Base-by-base conservation (phyloP, 106 monocot genomes). In the Dioscorea dumetorum region DNA sequence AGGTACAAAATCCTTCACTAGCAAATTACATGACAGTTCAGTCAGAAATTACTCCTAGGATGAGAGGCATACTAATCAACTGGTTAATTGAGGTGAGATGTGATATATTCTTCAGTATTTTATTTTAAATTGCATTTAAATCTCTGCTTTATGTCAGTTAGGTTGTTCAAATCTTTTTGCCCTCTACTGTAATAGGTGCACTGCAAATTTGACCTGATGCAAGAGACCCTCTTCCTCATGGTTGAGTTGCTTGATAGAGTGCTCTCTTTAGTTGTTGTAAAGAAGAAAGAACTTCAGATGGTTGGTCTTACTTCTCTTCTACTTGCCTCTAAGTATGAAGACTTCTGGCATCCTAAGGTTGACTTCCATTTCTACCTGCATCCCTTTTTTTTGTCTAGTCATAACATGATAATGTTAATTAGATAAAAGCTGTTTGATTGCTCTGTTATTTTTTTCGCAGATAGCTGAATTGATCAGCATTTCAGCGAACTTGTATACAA, bases 221-320 rank as follows among this genome's bases (percentile, higher is more conserved):
- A 84, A 74, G 84, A 84, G 74, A 80, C 84, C 13, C 77, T 84
- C 23, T 84, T 84, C 66, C 84, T 84, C 58, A 84, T 77, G 84
- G 72, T 84, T 52, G 76, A 80, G 58, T 57, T 84, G 69, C 73
- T 80, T 53, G 84, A 84, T 35, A 73, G 84, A 77, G 60, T 80
- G 48, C 77, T 84, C 31, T 80, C 80, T 54, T n/a, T 77, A 7
- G 22, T 74, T 73, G 33, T 70, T 60, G 49, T 79, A 33, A 67
- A 74, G 63, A 84, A 74, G 69, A 59, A 63, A 67, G 72, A 77
- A 8, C 41, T 84, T 57, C 84, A 84, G 70, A 67, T 80, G 66
- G 67, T 74, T 61, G 84, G 84, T 74, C 80, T 84, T 22, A 77
- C 80, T 52, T 52, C 67, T 7, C 80, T 84, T 22, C 66, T 84